Percentiles rank a stretch among this genome's conserved stretches.
phyloP scores from a whole-genome alignment of 306 rosid species.

The Aeschynomene evenia region DNA sequence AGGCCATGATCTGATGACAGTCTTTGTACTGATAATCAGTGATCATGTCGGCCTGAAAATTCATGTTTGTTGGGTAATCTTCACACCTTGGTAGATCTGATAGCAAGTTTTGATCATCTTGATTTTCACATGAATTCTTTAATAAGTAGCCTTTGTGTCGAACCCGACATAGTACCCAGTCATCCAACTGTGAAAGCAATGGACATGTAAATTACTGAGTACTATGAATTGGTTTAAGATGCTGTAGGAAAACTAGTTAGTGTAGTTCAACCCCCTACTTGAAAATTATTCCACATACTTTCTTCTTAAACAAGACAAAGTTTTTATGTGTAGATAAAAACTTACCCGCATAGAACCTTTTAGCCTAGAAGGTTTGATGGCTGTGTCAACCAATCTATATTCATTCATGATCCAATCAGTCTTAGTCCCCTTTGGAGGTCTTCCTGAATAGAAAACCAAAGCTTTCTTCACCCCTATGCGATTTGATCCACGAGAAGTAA shows the following conservation, averaged over 20 bases:
- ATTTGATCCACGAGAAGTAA: conserved; percentile 47
- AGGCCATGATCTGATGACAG: conserved; percentile 47
- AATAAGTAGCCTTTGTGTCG: conserved; percentile 46
- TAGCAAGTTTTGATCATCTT: conserved; percentile 34
- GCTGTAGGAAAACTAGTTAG: neutral
- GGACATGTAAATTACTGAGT: neutral
- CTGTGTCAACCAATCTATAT: conserved; percentile 48
- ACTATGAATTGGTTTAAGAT: neutral
- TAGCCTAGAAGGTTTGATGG: conserved; percentile 34
- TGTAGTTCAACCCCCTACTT: neutral
- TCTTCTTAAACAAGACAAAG: neutral
- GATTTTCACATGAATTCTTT: conserved; percentile 43
- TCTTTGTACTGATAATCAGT: conserved; percentile 49
- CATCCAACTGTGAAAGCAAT: conserved; percentile 57
- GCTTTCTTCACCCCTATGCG: conserved; percentile 69
- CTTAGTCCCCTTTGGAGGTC: conserved; percentile 58
- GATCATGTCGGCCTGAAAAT: conserved; percentile 32
- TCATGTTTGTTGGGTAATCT: conserved; percentile 30
- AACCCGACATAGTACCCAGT: conserved; percentile 84
- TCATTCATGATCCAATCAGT: conserved; percentile 74
- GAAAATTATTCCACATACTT: neutral
- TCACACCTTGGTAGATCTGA: conserved; percentile 27
- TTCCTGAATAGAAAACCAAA: conserved; percentile 58
- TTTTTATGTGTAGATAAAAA: neutral
- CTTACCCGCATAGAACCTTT: conserved; percentile 78